phyloP scores from a whole-genome alignment of 2,329 filamentous ascomycete genomes.

The Chrysoporthe deuterocubensis region DNA sequence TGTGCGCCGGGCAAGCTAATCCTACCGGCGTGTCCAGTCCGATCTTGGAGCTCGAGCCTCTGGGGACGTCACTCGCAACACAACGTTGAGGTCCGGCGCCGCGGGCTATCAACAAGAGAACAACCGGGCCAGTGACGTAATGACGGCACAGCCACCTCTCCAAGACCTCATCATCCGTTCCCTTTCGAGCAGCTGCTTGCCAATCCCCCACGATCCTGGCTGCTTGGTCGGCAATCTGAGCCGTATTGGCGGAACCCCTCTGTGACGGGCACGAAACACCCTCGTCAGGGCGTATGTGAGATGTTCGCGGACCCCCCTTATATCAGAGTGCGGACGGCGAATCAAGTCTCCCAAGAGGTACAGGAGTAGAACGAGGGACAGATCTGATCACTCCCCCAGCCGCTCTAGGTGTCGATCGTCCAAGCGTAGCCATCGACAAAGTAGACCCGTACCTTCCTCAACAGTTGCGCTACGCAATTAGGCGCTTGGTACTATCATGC shows the following conservation, averaged over 20 bases:
- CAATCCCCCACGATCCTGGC: background rate
- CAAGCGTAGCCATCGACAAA: background rate
- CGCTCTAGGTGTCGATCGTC: no score
- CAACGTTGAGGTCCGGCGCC: background rate
- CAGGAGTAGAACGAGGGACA: no score
- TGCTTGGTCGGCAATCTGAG: background rate
- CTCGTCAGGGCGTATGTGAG: background rate
- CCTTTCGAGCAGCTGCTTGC: background rate
- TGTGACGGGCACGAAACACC: background rate
- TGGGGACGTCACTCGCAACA: background rate
- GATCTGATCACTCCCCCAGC: no score
- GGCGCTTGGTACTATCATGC: background rate
- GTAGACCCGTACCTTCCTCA: background rate
- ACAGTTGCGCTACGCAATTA: background rate
- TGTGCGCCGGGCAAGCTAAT: background rate
- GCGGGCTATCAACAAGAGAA: background rate
- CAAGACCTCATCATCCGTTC: conserved; percentile 5
- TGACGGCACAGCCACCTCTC: conserved; percentile 7
- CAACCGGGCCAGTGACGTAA: conserved; percentile 18
- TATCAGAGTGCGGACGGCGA: background rate
- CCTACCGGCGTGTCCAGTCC: background rate
- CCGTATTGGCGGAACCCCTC: background rate
- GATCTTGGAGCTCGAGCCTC: background rate
- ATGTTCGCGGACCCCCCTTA: background rate
- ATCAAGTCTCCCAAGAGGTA: background rate